Conservation (phyloP, 2,329 filamentous ascomycete genomes). For the Fusarium guadeloupense region DNA sequence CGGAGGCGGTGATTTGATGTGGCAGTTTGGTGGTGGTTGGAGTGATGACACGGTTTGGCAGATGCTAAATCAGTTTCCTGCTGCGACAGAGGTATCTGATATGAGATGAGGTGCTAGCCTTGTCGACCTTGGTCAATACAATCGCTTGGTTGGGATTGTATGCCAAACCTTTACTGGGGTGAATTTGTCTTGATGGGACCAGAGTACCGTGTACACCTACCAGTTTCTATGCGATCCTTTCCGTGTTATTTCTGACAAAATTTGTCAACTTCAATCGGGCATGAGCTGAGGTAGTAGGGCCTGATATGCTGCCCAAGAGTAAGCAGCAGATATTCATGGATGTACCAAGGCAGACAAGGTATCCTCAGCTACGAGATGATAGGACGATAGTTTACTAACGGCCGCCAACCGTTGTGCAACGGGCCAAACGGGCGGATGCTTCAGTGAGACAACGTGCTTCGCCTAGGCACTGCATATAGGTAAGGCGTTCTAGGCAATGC, state of each 20-base stretch:
- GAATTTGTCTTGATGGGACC: background rate
- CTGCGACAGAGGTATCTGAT: conserved; percentile 26
- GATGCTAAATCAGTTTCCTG: conserved; percentile 61
- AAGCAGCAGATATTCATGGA: background rate
- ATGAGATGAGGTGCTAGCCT: background rate
- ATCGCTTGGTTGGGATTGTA: background rate
- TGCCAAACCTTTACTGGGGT: background rate
- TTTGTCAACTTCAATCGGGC: no score
- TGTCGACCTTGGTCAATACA: background rate
- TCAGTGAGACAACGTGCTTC: conserved; percentile 1
- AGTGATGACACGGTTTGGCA: conserved; percentile 65
- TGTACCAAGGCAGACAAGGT: background rate
- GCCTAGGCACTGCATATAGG: background rate
- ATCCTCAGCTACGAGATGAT: background rate
- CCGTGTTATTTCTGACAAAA: no score
- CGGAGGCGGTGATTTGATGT: conserved; percentile 40
- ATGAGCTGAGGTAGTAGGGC: background rate
- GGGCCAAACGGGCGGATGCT: background rate
- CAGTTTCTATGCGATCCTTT: no score
- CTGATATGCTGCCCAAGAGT: background rate
- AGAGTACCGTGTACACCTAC: no score
- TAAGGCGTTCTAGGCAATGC: conserved; percentile 28
- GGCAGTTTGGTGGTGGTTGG: conserved; percentile 66
- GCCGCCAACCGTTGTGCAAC: conserved; percentile 4
- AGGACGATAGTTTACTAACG: background rate